Evolutionary conservation across 192 early-diverging fungal species (phyloP).

Genomic region (Coemansia furcata): DNA sequence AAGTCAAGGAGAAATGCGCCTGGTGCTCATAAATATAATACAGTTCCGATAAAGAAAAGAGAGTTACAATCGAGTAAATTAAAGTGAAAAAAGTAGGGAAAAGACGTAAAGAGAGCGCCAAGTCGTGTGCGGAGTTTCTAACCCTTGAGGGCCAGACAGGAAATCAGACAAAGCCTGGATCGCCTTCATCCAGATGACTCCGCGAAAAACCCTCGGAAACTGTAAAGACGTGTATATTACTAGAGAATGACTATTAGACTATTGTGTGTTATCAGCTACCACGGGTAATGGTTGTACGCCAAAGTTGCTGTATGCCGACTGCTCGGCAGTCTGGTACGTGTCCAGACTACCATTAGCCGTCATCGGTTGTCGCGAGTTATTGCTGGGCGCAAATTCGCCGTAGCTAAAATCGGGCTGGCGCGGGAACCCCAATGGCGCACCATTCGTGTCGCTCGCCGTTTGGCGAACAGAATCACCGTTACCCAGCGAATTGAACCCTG

Average conservation of each 20-base stretch:
- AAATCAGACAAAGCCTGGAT: background rate
- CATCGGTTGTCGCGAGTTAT: conserved; percentile 9
- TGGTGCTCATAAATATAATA: background rate
- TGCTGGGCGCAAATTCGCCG: conserved; percentile 39
- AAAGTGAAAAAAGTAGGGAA: background rate
- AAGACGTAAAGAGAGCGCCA: background rate
- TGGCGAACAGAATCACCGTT: conserved; percentile 3
- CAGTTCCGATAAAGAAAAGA: background rate
- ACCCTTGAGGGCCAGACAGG: background rate
- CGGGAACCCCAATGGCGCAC: conserved; percentile 10
- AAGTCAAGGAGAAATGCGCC: background rate
- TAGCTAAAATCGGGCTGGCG: conserved; percentile 30
- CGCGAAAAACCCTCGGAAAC: background rate
- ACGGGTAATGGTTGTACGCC: conserved; percentile 7
- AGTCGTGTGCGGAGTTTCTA: background rate
- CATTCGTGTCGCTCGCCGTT: background rate
- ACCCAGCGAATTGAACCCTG: conserved; percentile 3
- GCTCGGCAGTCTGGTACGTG: conserved; percentile 45
- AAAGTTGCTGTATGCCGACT: conserved; percentile 14
- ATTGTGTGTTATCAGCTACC: background rate
- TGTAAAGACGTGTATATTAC: background rate
- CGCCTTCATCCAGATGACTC: background rate
- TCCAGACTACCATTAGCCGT: conserved; percentile 33
- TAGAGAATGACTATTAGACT: background rate
- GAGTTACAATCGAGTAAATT: background rate